Base-by-base conservation (phyloP, 495 filamentous ascomycete genomes). In the Xylaria palmicola region DNA sequence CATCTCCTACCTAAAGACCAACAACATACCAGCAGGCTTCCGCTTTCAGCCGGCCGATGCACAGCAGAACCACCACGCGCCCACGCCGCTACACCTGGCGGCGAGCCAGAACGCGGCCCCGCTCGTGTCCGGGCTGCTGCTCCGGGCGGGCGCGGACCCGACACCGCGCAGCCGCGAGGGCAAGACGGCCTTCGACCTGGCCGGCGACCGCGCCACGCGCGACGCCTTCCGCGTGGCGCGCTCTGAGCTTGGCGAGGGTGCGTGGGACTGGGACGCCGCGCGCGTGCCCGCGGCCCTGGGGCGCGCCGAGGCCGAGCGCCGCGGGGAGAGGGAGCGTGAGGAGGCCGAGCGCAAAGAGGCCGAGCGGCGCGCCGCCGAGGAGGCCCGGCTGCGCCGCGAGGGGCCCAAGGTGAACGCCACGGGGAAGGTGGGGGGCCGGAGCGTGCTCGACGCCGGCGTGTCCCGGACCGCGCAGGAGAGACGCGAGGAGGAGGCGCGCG, bases 151-250 rank as follows among this genome's bases (percentile, higher is more conserved):
- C 19, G 88, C 91, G 15, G 86, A 96, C 69, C 94, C 94, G 2
- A 88, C 88, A 0, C 13, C 85, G 3, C 65, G 70, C 10, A 98
- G 88, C 71, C 82, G 85, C 36, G 83, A 85, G 43, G 89, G 87
- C 19, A 89, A 86, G 67, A 88, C 91, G 0, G 74, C 94, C 0
- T 98, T 96, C 70, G 91, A 95, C 40, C 82, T 98, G 4, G 85
- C 90, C 9, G 91, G 95, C 30, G 91, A 98, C 70, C 84, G 93
- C 1, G 76, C 87, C 3, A 96, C 92, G 0, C 85, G 94, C 1
- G 93, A 98, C 67, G 90, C 92, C 4, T 98, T 98, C 78, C 89
- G 95, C 3, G 81, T 97, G 22, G 91, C 92, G 0, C 87, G 94
- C 8, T 79, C 82, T 45, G 88, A 93, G 66, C 78, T 97, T 1